Evolutionary conservation across 495 filamentous ascomycete species (phyloP), one percentile per base, ranked within the genome.

Genomic region (Delitschia confertaspora): DNA sequence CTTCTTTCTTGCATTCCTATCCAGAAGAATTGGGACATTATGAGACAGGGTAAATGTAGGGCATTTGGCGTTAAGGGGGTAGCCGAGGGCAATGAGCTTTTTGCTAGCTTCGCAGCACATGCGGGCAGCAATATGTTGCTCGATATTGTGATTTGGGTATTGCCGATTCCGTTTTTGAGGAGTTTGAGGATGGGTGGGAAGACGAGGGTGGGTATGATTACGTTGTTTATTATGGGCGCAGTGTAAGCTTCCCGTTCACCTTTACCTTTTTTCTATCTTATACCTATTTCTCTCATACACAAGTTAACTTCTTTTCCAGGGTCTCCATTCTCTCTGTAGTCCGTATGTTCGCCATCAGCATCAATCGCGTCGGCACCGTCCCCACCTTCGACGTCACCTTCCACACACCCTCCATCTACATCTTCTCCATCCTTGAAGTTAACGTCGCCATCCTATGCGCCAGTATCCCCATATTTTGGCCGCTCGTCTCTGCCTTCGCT

Each of bases 391-490:
- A 56, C 39, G 24, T 32, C 0, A 47, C 42, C 19, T 56, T 32
- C 23, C 38, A 40, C 25, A 33, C 52, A 3, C 47, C 52, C 5
- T 19, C 47, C 20, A 38, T 56, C 33, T 56, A 47, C 43, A 47
- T 56, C 35, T 51, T 47, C 37, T 56, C 52, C 14, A 33, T 34
- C 37, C 47, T 51, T 38, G 52, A 56, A 33, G 32, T 56, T 42
- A 37, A 56, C 24, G 33, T 51, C 21, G 52, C 52, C 23, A 56
- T 56, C 20, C 30, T 56, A 2, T 47, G 42, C 38, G 52, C 52
- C 22, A 42, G 36, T 1, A 51, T 51, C 38, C 52, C 52, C 20
- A 56, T 51, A 25, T 56, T 51, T 38, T 56, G 52, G 52, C 52
- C 52, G 0, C 18, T 47, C 20, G 42, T 56, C 18, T 17, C 34